phyloP scores from a whole-genome alignment of 2,329 filamentous ascomycete species.

The Lasiodiplodia sp. region DNA sequence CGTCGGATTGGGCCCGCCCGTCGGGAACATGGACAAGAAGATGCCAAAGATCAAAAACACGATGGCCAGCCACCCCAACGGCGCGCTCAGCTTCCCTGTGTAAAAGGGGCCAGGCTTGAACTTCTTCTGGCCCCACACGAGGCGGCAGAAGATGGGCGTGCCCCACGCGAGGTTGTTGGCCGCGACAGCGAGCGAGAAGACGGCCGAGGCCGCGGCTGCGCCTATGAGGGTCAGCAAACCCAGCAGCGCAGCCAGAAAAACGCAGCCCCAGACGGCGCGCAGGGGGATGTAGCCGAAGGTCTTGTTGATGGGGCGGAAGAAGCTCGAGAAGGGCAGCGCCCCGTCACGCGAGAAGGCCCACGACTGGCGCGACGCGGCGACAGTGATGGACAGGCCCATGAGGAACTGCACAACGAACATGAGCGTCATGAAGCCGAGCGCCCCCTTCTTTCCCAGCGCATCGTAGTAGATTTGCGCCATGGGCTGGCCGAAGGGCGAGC shows the following conservation, averaged over 20 bases:
- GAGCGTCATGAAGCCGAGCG: constrained; percentile 65
- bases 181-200: constrained; percentile 67
- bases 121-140: constrained; percentile 64
- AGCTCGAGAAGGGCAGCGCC: constrained; percentile 65
- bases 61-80: constrained; percentile 62
- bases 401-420: constrained; percentile 68
- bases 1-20: constrained; percentile 60
- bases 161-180: constrained; percentile 69
- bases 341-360: constrained; percentile 71
- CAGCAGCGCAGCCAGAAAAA: constrained; percentile 59
- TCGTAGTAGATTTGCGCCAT: constrained; percentile 69
- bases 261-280: constrained; percentile 63
- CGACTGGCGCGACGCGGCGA: constrained; percentile 66
- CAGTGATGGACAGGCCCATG: constrained; percentile 65
- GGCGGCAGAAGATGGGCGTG: constrained; percentile 64
- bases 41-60: constrained; percentile 64
- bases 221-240: constrained; percentile 67
- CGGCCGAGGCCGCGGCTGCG: constrained; percentile 62
- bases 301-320: constrained; percentile 64
- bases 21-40: constrained; percentile 65
- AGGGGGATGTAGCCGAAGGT: constrained; percentile 65
- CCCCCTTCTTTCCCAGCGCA: constrained; percentile 65
- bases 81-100: constrained; percentile 61
- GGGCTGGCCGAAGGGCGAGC: constrained; percentile 63
- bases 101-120: constrained; percentile 68